Evolutionary conservation across 2,329 filamentous ascomycete genomes (phyloP).

Genomic region (Alternaria sp.): DNA sequence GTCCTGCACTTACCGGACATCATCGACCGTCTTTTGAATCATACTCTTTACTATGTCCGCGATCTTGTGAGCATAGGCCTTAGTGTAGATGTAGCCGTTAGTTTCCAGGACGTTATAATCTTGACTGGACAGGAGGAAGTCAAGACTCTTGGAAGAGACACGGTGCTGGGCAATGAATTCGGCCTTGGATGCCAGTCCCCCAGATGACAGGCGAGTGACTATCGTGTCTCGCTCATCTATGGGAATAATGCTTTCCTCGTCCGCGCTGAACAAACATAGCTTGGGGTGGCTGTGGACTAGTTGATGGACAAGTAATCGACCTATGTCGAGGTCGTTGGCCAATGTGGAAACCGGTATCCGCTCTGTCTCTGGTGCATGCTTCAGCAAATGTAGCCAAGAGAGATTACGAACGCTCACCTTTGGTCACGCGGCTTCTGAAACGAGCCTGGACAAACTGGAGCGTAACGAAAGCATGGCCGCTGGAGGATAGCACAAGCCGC

Average conservation of each 20-base stretch:
- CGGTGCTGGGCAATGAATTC: constrained; percentile 28
- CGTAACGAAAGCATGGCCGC: constrained; percentile 37
- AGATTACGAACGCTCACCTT: constrained; percentile 7
- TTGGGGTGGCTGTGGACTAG: constrained; percentile 24
- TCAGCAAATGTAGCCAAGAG: background rate
- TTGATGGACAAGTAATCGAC: constrained; percentile 23
- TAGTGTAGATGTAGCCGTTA: constrained; percentile 26
- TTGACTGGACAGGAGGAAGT: constrained; percentile 21
- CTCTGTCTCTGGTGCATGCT: constrained; percentile 9
- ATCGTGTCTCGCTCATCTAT: constrained; percentile 29
- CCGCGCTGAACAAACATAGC: constrained; percentile 33
- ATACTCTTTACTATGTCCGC: constrained; percentile 1
- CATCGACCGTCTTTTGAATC: constrained; percentile 16
- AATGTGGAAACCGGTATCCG: constrained; percentile 24
- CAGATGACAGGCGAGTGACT: constrained; percentile 12
- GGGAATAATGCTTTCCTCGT: constrained; percentile 32
- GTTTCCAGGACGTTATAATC: constrained; percentile 18
- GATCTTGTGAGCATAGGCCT: constrained; percentile 7
- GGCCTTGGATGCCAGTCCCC: constrained; percentile 23
- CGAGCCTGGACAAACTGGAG: constrained; percentile 23
- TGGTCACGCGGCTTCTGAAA: constrained; percentile 28
- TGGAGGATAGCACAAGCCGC: constrained; percentile 26
- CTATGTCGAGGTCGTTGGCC: constrained; percentile 28
- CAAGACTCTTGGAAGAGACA: constrained; percentile 31
- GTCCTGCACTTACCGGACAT: constrained; percentile 21